Evolutionary conservation across 2,329 filamentous ascomycete species (phyloP).

Genomic region (Colletotrichum tropicicola): DNA sequence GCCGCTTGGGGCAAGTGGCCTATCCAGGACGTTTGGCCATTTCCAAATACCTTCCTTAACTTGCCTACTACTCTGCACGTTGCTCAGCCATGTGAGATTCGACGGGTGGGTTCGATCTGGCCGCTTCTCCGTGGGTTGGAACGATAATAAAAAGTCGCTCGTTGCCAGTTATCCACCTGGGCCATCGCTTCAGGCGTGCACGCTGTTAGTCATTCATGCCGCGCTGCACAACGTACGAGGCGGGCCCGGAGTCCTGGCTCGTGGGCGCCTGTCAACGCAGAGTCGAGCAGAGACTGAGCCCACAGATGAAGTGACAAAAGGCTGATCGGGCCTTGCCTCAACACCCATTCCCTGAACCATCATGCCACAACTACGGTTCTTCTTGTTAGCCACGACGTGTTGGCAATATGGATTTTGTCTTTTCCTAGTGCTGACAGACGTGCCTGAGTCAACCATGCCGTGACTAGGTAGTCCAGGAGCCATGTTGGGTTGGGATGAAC

Average conservation of each 20-base stretch:
- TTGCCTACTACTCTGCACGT: background rate
- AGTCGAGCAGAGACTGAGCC: background rate
- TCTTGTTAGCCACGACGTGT: too few relatives aligned
- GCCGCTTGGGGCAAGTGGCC: conserved; percentile 5
- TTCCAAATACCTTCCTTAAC: background rate
- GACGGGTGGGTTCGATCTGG: background rate
- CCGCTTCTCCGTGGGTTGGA: background rate
- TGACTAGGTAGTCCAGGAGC: background rate
- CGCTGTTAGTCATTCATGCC: conserved; percentile 1
- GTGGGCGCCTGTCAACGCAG: background rate
- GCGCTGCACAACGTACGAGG: conserved; percentile 3
- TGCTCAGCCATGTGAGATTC: background rate
- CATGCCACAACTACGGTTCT: too few relatives aligned
- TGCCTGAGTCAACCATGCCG: background rate
- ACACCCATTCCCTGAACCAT: background rate
- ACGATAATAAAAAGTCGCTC: background rate
- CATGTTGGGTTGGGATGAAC: conserved; percentile 24
- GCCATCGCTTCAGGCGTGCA: background rate
- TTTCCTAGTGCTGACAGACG: background rate
- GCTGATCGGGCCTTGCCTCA: background rate
- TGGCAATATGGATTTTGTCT: background rate
- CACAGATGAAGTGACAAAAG: conserved; percentile 4
- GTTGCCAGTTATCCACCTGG: background rate
- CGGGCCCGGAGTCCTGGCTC: conserved; percentile 10
- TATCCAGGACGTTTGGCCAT: background rate